phyloP scores from a whole-genome alignment of 768 basidiomycete genomes.

The Leucogyrophana mollusca region DNA sequence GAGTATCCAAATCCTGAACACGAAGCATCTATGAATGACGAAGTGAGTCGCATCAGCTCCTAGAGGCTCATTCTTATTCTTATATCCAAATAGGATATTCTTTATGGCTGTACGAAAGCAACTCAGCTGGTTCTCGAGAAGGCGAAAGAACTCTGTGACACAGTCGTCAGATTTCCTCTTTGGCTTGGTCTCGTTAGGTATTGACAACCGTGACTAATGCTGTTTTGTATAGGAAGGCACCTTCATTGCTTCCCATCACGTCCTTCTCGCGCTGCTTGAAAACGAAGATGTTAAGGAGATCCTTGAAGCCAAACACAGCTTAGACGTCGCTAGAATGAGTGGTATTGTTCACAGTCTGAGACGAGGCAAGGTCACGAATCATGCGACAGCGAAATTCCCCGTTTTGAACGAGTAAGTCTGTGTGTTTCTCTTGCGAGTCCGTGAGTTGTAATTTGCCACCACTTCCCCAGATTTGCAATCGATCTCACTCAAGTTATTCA shows the following conservation, averaged over 20 bases:
- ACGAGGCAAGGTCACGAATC: neutral
- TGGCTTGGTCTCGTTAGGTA: no score
- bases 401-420: neutral
- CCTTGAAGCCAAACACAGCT: neutral
- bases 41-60: neutral
- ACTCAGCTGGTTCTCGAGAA: neutral
- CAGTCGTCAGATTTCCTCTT: neutral
- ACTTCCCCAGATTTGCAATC: conserved; percentile 1
- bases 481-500: conserved; percentile 4
- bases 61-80: no score
- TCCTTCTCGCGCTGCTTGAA: conserved; percentile 5
- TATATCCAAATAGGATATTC: neutral
- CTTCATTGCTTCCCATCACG: conserved; percentile 3
- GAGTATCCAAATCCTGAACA: neutral
- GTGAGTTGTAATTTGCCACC: neutral
- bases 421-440: neutral
- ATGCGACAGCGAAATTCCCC: neutral
- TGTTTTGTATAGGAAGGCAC: neutral
- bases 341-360: neutral
- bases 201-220: no score
- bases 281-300: neutral
- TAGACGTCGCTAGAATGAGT: neutral
- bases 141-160: neutral
- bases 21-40: neutral
- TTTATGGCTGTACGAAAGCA: neutral